Conservation (phyloP, 2,329 filamentous ascomycete genomes). For the Cladorrhinum sp. region DNA sequence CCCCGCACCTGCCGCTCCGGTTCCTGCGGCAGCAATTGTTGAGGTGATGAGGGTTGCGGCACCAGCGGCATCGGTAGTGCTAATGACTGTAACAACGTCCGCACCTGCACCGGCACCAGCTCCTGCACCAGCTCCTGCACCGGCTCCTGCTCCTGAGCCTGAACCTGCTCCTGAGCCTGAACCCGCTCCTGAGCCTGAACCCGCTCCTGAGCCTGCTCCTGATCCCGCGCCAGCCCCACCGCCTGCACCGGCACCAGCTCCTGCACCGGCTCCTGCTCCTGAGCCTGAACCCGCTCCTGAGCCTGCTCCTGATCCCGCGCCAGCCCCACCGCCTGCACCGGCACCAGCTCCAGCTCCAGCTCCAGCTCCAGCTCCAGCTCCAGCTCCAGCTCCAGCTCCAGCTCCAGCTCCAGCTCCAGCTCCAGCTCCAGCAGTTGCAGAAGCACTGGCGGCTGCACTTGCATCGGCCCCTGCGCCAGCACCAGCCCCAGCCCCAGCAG, state of each 20-base stretch:
- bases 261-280: neutral
- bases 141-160: neutral
- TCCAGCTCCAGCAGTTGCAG: neutral
- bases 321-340: neutral
- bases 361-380: neutral
- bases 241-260: neutral
- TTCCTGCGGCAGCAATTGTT: neutral
- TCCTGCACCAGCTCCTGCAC: neutral
- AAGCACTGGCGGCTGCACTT: neutral
- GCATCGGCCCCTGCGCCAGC: neutral
- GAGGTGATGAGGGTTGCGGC: neutral
- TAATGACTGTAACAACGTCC: neutral
- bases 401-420: neutral
- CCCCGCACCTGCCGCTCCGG: neutral
- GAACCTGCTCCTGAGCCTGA: neutral
- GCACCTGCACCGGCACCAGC: neutral
- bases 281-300: neutral
- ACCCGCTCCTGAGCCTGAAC: neutral
- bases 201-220: neutral
- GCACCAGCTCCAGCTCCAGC: neutral
- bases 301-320: neutral
- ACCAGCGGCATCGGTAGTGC: conserved; percentile 8
- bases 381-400: neutral
- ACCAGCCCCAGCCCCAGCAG: neutral
- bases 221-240: neutral